Evolutionary conservation across 805 yeast genomes (phyloP), one percentile per base, ranked within the genome.

Genomic region (Candida lessepsii): DNA sequence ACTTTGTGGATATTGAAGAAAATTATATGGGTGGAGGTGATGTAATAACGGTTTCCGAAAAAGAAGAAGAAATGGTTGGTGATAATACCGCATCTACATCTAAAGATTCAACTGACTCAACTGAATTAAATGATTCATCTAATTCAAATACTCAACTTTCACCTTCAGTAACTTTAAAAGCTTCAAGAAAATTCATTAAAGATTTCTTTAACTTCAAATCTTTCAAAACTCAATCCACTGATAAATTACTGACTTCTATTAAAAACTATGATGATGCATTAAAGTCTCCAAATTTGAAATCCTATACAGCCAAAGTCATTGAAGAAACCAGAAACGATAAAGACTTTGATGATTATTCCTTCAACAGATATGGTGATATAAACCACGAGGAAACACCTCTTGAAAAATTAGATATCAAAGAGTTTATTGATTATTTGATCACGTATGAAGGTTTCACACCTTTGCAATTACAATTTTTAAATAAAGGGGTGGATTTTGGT

Each of bases 401-500:
- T 16, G 16, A 35, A n/a, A 27, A 35, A 6, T 20, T 63, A 16
- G 58, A 63, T 24, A 51, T 63, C 21, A 58, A 51, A 23, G 59
- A 57, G 15, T 64, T 67, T 42, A 55, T 58, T 10, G 51, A 54
- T 5, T 67, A 57, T 43, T 53, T 66, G 43, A 57, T 61, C 6
- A 40, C 44, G 5, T 46, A 49, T 21, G 56, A 64, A 34, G 63
- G 64, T 14, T 67, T 66, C 40, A 37, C 44, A 5, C 37, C 40
- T 5, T 38, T 45, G 9, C 65, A 63, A 35, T 53, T 66, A 39
- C 49, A 48, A 18, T 61, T 63, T 40, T 52, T 66, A 24, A 48
- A 43, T 32, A 47, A 45, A 11, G 50, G 57, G 20, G 24, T 65
- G 36, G 69, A 67, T 48, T 56, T 61, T 44, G 70, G 70, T 4